Evolutionary conservation across 176 grass and related monocot species (phyloP).

Genomic region (Poa pratensis): DNA sequence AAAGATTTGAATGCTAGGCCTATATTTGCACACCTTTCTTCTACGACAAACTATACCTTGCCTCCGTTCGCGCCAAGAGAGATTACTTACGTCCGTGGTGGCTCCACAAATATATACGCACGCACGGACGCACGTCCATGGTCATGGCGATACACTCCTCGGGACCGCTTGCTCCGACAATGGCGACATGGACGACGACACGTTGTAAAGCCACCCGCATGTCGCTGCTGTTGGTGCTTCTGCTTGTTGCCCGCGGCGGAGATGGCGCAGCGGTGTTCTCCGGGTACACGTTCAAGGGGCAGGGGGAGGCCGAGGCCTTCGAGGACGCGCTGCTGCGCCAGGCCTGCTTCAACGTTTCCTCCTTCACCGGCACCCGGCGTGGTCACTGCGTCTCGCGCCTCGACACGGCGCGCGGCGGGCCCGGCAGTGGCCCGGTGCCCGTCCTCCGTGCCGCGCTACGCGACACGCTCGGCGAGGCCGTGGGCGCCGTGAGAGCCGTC

Average conservation of each 20-base stretch:
- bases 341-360: constrained; percentile 77
- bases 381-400: constrained; percentile 62
- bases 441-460: constrained; percentile 78
- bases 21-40: constrained; percentile 46
- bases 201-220: neutral
- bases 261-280: constrained; percentile 35
- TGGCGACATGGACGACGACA: constrained; percentile 8
- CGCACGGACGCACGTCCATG: neutral
- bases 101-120: constrained; percentile 41
- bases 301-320: constrained; percentile 69
- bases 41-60: constrained; percentile 79
- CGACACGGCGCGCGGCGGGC: constrained; percentile 45
- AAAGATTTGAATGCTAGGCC: neutral
- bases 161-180: constrained; percentile 9
- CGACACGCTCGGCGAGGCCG: constrained; percentile 70
- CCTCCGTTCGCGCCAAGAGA: constrained; percentile 42
- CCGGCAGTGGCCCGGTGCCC: constrained; percentile 55
- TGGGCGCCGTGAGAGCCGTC: constrained; percentile 43
- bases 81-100: neutral
- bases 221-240: constrained; percentile 18
- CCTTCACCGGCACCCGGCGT: neutral
- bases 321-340: constrained; percentile 75
- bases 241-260: constrained; percentile 24
- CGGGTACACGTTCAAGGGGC: constrained; percentile 41
- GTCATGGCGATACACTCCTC: constrained; percentile 10